phyloP scores from a whole-genome alignment of 164 flowering plant species.

The Piper betle region DNA sequence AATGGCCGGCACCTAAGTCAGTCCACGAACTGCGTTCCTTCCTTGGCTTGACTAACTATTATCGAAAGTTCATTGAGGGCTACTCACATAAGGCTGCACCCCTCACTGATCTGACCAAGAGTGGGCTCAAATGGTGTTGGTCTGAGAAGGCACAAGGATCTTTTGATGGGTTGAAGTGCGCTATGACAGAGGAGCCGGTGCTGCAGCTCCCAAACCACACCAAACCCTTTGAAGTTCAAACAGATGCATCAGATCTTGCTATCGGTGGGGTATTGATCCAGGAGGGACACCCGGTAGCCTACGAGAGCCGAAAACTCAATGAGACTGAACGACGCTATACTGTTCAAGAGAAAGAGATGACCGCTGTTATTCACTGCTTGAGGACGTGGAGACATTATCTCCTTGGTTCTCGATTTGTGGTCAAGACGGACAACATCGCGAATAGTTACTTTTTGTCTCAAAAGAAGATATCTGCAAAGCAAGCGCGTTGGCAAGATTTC shows the following conservation, averaged over 20 bases:
- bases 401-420: not conserved
- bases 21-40: no score
- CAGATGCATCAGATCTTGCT: conserved; percentile 3
- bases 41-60: no score
- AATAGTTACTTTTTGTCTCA: conserved; percentile 2
- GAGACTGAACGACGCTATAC: not conserved
- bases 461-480: conserved; percentile 12
- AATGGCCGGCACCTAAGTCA: no score
- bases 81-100: no score
- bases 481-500: conserved; percentile 13
- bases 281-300: conserved; percentile 1
- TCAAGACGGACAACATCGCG: not conserved
- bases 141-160: no score
- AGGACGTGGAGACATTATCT: not conserved
- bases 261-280: not conserved
- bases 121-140: no score
- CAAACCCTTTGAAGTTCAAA: conserved; percentile 3
- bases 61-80: no score
- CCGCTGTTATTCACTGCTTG: not conserved
- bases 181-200: not conserved
- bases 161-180: no score
- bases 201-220: not conserved
- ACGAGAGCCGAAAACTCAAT: conserved; percentile 3
- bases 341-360: conserved; percentile 3
- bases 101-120: no score